A percentile compares a stretch with the other conserved stretches of the same genome.
phyloP scores from a whole-genome alignment of 805 yeast species.

The Yamadazyma olivae region DNA sequence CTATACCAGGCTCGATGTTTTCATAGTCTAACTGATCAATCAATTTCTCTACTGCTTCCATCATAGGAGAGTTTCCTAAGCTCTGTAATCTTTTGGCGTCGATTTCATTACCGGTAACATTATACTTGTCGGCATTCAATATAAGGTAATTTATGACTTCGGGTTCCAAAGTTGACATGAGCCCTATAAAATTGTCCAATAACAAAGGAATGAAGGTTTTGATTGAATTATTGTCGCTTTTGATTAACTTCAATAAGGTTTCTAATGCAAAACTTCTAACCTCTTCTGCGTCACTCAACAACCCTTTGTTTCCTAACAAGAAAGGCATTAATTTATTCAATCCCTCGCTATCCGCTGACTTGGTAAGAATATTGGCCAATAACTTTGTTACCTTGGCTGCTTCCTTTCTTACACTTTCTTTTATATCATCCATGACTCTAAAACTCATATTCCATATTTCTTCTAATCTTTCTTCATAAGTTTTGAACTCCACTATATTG shows the following conservation, averaged over 20 bases:
- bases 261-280: slow-evolving; percentile 71
- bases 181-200: slow-evolving; percentile 61
- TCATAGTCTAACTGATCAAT: slow-evolving; percentile 54
- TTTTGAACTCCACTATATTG: slow-evolving; percentile 53
- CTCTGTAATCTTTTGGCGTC: slow-evolving; percentile 75
- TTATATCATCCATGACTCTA: slow-evolving; percentile 88
- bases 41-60: slow-evolving; percentile 78
- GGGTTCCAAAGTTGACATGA: slow-evolving; percentile 89
- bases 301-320: slow-evolving; percentile 72
- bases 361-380: slow-evolving; percentile 60
- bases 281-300: slow-evolving; percentile 83
- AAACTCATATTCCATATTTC: slow-evolving; percentile 86
- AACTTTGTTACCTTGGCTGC: slow-evolving; percentile 67
- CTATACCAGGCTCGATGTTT: slow-evolving; percentile 47
- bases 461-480: slow-evolving; percentile 51
- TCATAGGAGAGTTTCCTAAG: slow-evolving; percentile 79
- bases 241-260: slow-evolving; percentile 69
- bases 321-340: slow-evolving; percentile 70
- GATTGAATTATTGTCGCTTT: slow-evolving; percentile 56
- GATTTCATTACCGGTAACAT: slow-evolving; percentile 63
- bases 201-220: slow-evolving; percentile 68
- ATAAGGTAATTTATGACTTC: slow-evolving; percentile 83
- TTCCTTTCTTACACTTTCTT: slow-evolving; percentile 85
- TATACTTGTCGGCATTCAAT: slow-evolving; percentile 85
- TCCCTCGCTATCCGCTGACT: slow-evolving; percentile 46